phyloP scores from a whole-genome alignment of 1,284 basidiomycete genomes.

The Tilletia horrida region DNA sequence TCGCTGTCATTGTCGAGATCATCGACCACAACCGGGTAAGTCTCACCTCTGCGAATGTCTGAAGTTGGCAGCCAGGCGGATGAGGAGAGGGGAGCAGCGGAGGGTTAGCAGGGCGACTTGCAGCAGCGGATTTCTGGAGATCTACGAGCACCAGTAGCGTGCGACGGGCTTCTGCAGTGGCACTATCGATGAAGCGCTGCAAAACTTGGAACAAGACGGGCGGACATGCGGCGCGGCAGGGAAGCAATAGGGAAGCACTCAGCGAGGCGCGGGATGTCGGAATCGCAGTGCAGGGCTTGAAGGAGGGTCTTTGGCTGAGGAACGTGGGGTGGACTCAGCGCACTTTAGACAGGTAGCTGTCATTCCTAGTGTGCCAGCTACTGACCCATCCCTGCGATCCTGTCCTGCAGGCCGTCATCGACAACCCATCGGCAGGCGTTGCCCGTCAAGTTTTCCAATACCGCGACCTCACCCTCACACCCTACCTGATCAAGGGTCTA shows the following conservation, averaged over 20 bases:
- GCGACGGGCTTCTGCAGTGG: no score
- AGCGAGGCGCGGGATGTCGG: no score
- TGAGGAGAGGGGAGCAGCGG: neutral
- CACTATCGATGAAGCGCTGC: no score
- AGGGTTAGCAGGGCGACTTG: neutral
- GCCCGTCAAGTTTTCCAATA: constrained; percentile 87
- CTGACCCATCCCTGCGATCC: neutral
- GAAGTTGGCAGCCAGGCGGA: neutral
- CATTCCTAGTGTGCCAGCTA: no score
- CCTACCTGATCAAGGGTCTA: constrained; percentile 75
- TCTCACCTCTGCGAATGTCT: constrained; percentile 28
- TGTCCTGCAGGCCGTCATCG: constrained; percentile 76
- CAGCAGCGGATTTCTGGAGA: neutral
- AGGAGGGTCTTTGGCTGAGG: no score
- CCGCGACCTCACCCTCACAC: constrained; percentile 88
- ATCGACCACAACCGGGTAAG: constrained; percentile 97
- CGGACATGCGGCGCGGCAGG: no score
- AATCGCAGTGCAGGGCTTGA: no score
- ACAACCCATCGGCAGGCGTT: constrained; percentile 85
- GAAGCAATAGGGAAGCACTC: no score
- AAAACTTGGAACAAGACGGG: no score
- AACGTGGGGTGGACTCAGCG: no score
- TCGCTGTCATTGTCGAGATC: constrained; percentile 94
- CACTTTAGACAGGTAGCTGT: no score
- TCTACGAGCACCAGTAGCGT: neutral